Evolutionary conservation across 257 asterid species (phyloP).

Genomic region (Asclepias syriaca): DNA sequence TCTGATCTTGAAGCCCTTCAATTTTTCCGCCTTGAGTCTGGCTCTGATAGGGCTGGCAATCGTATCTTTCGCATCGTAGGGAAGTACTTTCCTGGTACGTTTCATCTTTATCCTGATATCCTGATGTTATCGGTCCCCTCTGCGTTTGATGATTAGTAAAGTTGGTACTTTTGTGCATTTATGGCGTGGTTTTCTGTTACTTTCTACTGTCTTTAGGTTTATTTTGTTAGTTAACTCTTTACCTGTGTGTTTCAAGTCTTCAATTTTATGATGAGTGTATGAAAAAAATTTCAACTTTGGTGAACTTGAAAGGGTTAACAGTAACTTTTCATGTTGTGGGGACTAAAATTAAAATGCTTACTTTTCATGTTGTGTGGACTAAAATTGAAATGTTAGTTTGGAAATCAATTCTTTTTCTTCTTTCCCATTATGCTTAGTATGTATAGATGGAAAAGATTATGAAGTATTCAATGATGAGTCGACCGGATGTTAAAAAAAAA

Average conservation of each 20-base stretch:
- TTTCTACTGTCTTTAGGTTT: not conserved
- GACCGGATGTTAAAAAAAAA: too few relatives aligned
- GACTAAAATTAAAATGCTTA: not conserved
- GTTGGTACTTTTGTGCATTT: not conserved
- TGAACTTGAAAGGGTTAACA: not conserved
- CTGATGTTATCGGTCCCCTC: not conserved
- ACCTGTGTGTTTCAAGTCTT: not conserved
- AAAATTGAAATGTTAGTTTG: not conserved
- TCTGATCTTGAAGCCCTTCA: constrained; percentile 77
- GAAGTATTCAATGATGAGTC: not conserved
- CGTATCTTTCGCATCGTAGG: constrained; percentile 88
- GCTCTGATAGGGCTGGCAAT: constrained; percentile 63
- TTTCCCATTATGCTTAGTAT: not conserved
- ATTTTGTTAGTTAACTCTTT: not conserved
- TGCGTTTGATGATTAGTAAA: not conserved
- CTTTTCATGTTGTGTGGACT: not conserved
- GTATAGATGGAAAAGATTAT: not conserved
- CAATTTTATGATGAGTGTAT: not conserved
- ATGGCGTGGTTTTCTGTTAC: not conserved
- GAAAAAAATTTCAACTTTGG: not conserved
- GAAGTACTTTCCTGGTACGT: constrained; percentile 83
- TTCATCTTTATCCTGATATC: not conserved
- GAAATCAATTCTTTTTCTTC: not conserved
- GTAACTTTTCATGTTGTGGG: too few relatives aligned
- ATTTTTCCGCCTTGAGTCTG: constrained; percentile 71